Evolutionary conservation across 768 basidiomycete genomes (phyloP), one percentile per base, ranked within the genome.

Genomic region (Artomyces pyxidatus): DNA sequence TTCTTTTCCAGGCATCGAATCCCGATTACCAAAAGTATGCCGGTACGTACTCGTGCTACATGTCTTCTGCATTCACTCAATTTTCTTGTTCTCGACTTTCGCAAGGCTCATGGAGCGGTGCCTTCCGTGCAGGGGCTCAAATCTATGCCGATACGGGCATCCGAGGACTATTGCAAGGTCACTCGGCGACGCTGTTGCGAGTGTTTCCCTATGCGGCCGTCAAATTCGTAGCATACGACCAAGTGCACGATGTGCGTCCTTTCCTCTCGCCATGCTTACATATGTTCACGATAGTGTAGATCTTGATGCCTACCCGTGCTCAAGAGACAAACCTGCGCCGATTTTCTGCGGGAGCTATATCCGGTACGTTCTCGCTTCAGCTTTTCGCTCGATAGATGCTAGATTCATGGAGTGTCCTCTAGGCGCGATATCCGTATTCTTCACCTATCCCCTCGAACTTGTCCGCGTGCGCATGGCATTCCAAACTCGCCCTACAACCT

Each of bases 161-260:
- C 11, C 74, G 84, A 45, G 94, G 93, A 0, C 73, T 98, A 32
- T 82, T 95, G 51, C 94, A 96, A 73, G 96, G 96, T 6, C 96
- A 99, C 65, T 93, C 93, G 12, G 88, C 91, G 28, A 99, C 96
- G 3, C 75, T 99, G 43, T 68, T 96, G 41, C 83, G 96, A 49
- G 85, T 97, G 59, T 95, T 96, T 64, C 96, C 96, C 7, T 97
- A 98, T 61, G 96, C 96, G 25, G 90, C 85, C 51, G 88, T 98
- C 67, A 96, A 94, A 66, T 99, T 92, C 62, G 92, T 97, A 84
- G 80, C 88, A 4, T 99, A 97, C 63, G 95, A 97, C 65, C 81
- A 88, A 63, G 71, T 88, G 49, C 87, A 89, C 66, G 62, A 78
- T 53, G 90, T 94, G 56, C 60, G 74, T 67, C 19, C 45, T 30